phyloP scores from a whole-genome alignment of 192 early-diverging fungal species.

The Entophlyctis helioformis region DNA sequence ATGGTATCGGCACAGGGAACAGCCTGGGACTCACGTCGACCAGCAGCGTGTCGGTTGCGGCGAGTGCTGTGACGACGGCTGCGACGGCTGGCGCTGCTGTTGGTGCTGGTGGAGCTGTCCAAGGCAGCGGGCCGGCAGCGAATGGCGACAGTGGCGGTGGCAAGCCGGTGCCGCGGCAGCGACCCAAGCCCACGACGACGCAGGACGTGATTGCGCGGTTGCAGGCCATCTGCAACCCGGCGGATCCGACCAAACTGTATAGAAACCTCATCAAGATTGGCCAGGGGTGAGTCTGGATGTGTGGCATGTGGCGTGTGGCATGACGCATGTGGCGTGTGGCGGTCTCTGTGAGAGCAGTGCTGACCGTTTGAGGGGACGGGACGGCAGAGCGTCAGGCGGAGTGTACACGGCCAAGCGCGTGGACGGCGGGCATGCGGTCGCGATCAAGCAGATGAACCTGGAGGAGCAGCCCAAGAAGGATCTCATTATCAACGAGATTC shows the following conservation, averaged over 20 bases:
- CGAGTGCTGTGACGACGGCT: too few species aligned
- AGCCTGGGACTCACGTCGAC: neutral
- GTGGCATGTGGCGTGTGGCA: too few species aligned
- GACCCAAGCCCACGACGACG: constrained; percentile 39
- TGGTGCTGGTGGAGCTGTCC: constrained; percentile 4
- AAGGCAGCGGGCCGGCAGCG: constrained; percentile 5
- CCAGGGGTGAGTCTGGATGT: constrained; percentile 68
- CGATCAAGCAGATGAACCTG: constrained; percentile 95
- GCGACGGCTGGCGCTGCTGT: too few species aligned
- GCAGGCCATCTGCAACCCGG: constrained; percentile 49
- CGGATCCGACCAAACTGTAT: constrained; percentile 79
- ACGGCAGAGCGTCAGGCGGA: constrained; percentile 81
- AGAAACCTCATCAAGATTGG: constrained; percentile 82
- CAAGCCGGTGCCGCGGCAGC: constrained; percentile 5
- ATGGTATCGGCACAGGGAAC: neutral
- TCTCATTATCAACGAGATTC: constrained; percentile 75
- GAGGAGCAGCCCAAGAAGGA: constrained; percentile 95
- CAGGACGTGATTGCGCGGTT: constrained; percentile 76
- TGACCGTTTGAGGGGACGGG: too few species aligned
- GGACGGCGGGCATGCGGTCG: constrained; percentile 51
- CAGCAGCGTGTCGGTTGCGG: too few species aligned
- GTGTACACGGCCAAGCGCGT: constrained; percentile 79
- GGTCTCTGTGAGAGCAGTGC: too few species aligned
- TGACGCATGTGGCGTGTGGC: too few species aligned
- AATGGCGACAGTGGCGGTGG: too few species aligned